Evolutionary conservation across 441 rosid species (phyloP), one percentile per base, ranked within the genome.

Genomic region (Syzygium malaccense): DNA sequence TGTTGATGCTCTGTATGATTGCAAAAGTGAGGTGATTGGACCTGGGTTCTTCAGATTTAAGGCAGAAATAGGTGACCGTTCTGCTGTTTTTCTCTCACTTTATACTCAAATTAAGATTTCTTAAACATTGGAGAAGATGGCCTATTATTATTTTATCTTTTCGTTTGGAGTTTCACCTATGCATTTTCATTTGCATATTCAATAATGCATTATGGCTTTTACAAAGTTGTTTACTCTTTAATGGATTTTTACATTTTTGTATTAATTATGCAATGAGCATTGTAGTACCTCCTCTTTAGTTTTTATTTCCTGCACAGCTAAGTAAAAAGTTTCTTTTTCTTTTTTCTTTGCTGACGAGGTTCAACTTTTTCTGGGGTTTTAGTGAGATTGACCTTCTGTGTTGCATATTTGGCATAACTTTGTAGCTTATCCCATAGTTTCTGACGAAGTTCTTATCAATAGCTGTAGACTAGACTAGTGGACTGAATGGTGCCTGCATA

Each of bases 1-100:
- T 91, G 99, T 98, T 88, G 99, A 98, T 95, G 87, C 99, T 88
- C 60, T 98, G 89, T 98, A 98, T 90, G 99, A 98, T 93, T 98
- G 99, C 94, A 98, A 98, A 93, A 98, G 99, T 57, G 99, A 98
- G 95, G 99, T 98, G 91, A 98, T 98, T 93, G 99, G 99, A 86
- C 99, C 99, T 89, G 99, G 99, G 78, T 98, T 94, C 94, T 98
- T 96, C 91, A 94, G 99, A 93, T 98, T 98, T 89, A 97, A 98
- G 94, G 99, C 99, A 71, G 99, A 98, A 92, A 98, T 98, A 91
- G 99, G 99, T 98, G 89, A 90, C 85, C 88, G 89, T 55, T 78
- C 87, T 91, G 84, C 84, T 1, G 6, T 30, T 89, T 90, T 86
- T 53, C 71, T 37, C 28, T 87, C 20, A 48, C 85, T 62, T 86